Evolutionary conservation across 2,329 filamentous ascomycete genomes (phyloP).

Genomic region (Alternaria triticina): DNA sequence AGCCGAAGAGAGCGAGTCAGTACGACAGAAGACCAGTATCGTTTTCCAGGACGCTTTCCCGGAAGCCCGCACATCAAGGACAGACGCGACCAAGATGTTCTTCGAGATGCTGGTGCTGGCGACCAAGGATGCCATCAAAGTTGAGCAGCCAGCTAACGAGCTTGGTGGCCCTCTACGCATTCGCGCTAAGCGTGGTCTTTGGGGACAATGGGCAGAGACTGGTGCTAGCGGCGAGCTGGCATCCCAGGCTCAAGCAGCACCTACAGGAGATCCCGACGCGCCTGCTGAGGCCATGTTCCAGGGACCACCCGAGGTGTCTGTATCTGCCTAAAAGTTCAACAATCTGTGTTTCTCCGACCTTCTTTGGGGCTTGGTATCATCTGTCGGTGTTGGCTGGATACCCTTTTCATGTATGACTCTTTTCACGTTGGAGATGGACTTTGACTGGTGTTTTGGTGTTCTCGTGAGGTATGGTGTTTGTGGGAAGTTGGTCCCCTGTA

Average conservation of each 20-base stretch:
- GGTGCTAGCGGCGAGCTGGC: conserved; percentile 37
- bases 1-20: conserved; percentile 68
- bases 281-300: conserved; percentile 29
- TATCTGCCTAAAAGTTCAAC: conserved; percentile 27
- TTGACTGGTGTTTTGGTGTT: conserved; percentile 27
- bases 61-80: conserved; percentile 77
- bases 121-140: conserved; percentile 97
- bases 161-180: conserved; percentile 84
- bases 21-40: conserved; percentile 77
- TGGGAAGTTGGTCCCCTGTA: conserved; percentile 6
- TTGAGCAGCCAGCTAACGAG: conserved; percentile 76
- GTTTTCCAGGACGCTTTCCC: conserved; percentile 92
- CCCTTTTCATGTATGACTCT: conserved; percentile 35
- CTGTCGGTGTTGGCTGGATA: conserved; percentile 44
- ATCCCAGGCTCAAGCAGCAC: conserved; percentile 26
- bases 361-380: conserved; percentile 19
- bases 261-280: conserved; percentile 23
- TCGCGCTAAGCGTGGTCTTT: conserved; percentile 90
- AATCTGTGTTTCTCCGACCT: conserved; percentile 10
- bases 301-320: conserved; percentile 27
- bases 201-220: conserved; percentile 93
- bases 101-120: conserved; percentile 95
- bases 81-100: conserved; percentile 99
- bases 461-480: conserved; percentile 2
- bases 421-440: conserved; percentile 12